phyloP scores from a whole-genome alignment of 768 basidiomycete species.

The Suillus ampliporus region DNA sequence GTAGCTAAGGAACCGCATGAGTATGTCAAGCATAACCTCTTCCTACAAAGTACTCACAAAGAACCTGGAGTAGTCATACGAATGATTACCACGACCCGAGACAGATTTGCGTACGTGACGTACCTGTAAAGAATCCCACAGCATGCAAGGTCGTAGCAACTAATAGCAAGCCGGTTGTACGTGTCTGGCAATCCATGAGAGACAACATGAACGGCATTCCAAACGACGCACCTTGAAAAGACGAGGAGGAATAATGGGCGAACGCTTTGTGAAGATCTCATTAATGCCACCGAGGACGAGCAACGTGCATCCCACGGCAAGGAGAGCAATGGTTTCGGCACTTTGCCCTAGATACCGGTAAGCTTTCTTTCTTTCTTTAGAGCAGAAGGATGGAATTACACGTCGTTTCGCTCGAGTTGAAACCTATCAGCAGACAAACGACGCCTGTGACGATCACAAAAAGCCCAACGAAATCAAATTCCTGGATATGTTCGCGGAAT shows the following conservation, averaged over 20 bases:
- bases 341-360: constrained; percentile 29
- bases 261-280: constrained; percentile 39
- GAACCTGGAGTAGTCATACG: constrained; percentile 20
- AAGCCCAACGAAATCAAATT: constrained; percentile 48
- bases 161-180: constrained; percentile 41
- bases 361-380: constrained; percentile 2
- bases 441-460: constrained; percentile 40
- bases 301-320: constrained; percentile 38
- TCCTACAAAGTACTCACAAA: constrained; percentile 26
- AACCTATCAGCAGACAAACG: constrained; percentile 44
- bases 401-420: constrained; percentile 39
- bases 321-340: constrained; percentile 41
- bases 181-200: constrained; percentile 30
- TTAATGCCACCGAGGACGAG: constrained; percentile 37
- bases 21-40: not conserved
- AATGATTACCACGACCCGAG: not conserved
- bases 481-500: constrained; percentile 34
- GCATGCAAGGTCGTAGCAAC: constrained; percentile 41
- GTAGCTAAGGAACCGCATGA: constrained; percentile 31
- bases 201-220: not conserved
- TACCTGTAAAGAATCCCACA: constrained; percentile 40
- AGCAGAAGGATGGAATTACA: constrained; percentile 26
- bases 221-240: constrained; percentile 36
- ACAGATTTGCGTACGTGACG: not conserved
- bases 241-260: constrained; percentile 46